These are phyloP conservation scores for Pseudomonodictys pantanalensis DNA, from an alignment of 495 filamentous ascomycete species.

Conservation along the genomic window DNA sequence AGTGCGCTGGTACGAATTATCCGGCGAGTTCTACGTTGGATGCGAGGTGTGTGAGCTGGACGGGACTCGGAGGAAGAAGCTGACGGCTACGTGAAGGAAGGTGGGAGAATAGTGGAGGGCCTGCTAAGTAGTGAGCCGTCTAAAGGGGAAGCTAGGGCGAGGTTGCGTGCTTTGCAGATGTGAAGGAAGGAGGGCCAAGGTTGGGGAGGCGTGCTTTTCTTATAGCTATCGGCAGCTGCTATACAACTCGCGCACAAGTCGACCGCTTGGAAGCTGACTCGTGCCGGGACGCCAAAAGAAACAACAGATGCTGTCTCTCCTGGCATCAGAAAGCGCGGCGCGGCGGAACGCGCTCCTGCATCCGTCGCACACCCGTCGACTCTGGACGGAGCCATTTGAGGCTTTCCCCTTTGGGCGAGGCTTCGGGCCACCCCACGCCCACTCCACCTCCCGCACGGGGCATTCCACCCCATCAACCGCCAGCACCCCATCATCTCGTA, in stretches of 20 bases:
- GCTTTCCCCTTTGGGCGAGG: constrained; percentile 4
- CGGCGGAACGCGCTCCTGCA: constrained; percentile 18
- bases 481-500: constrained; percentile 5
- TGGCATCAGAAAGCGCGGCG: too few species aligned
- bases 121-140: background rate
- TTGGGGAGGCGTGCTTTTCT: constrained; percentile 8
- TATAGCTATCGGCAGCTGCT: too few species aligned
- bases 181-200: constrained; percentile 5
- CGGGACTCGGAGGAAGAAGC: background rate
- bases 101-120: background rate
- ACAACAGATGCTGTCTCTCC: too few species aligned
- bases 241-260: too few species aligned
- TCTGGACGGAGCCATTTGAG: constrained; percentile 13
- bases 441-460: constrained; percentile 10
- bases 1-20: constrained; percentile 25
- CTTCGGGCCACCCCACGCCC: constrained; percentile 30
- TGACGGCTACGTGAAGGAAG: constrained; percentile 1
- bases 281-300: background rate
- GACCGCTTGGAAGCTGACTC: constrained; percentile 19
- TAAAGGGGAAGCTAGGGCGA: background rate
- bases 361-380: constrained; percentile 18
- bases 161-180: background rate
- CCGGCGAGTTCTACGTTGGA: constrained; percentile 29
- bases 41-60: constrained; percentile 14
- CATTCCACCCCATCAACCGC: constrained; percentile 16